Conservation (phyloP, 2,329 filamentous ascomycete species). For the Dactylellina cionopaga region DNA sequence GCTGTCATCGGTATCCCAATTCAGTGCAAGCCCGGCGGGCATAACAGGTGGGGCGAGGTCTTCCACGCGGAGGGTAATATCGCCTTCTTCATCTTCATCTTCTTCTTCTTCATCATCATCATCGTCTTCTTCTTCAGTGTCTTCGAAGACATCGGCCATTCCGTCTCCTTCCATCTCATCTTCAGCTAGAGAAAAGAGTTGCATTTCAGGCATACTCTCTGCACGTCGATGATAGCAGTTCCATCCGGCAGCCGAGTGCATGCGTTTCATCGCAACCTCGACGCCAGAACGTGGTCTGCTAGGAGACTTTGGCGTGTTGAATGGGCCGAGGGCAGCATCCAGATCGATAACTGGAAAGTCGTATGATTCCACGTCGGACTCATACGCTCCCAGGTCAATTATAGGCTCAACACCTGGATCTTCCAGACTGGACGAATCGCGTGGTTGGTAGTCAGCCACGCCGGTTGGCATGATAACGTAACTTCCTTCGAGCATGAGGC, state of each 20-base stretch:
- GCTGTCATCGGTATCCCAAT: conserved; percentile 46
- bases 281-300: conserved; percentile 71
- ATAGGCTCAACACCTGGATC: conserved; percentile 54
- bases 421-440: conserved; percentile 54
- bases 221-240: conserved; percentile 80
- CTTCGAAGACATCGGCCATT: conserved; percentile 88
- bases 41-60: conserved; percentile 43
- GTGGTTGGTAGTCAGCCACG: conserved; percentile 29
- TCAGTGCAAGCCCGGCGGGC: conserved; percentile 39
- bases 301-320: conserved; percentile 74
- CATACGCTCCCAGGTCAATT: conserved; percentile 58
- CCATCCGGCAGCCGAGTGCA: conserved; percentile 80
- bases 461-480: conserved; percentile 58
- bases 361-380: conserved; percentile 62
- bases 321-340: conserved; percentile 90
- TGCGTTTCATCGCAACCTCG: conserved; percentile 74
- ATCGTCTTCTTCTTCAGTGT: conserved; percentile 73
- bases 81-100: conserved; percentile 58
- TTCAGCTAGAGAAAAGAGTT: conserved; percentile 72
- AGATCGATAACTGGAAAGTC: conserved; percentile 88
- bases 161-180: conserved; percentile 69
- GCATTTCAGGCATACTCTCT: conserved; percentile 82
- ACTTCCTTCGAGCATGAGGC: conserved; percentile 53
- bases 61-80: conserved; percentile 48
- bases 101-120: conserved; percentile 63